phyloP scores from a whole-genome alignment of 345 rosid species.

The Dimocarpus longan region DNA sequence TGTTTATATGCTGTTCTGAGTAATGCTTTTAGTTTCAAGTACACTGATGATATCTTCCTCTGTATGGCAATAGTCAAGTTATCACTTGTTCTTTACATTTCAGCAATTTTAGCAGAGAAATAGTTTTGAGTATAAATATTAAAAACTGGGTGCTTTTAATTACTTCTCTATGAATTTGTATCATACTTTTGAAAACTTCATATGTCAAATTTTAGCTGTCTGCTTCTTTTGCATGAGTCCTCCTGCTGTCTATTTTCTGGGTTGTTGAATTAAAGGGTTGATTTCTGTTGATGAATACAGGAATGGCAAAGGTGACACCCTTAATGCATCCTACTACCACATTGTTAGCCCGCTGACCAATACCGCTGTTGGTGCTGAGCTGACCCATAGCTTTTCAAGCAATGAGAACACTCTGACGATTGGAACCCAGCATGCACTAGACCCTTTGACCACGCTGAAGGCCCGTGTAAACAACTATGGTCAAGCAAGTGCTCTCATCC shows the following conservation, averaged over 20 bases:
- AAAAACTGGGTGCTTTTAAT: neutral
- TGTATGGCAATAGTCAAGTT: neutral
- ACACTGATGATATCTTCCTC: neutral
- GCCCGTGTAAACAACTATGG: constrained; percentile 90
- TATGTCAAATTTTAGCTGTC: neutral
- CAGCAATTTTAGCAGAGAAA: neutral
- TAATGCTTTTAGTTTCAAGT: neutral
- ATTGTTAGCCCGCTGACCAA: constrained; percentile 71
- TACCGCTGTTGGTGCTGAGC: constrained; percentile 97
- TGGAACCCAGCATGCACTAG: constrained; percentile 86
- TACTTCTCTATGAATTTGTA: no score
- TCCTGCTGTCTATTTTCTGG: neutral
- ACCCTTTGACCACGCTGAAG: constrained; percentile 88
- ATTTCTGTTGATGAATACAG: constrained; percentile 35
- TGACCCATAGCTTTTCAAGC: constrained; percentile 76
- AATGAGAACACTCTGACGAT: constrained; percentile 79
- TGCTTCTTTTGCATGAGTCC: neutral
- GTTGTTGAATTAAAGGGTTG: neutral
- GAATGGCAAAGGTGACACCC: constrained; percentile 78
- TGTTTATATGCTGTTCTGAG: neutral
- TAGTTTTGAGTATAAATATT: neutral
- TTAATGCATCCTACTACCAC: constrained; percentile 93
- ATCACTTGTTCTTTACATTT: neutral
- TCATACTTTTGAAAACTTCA: neutral
- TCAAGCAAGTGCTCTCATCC: constrained; percentile 82